Evolutionary conservation across 768 basidiomycete genomes (phyloP).

Genomic region (Panaeolus cyanescens): DNA sequence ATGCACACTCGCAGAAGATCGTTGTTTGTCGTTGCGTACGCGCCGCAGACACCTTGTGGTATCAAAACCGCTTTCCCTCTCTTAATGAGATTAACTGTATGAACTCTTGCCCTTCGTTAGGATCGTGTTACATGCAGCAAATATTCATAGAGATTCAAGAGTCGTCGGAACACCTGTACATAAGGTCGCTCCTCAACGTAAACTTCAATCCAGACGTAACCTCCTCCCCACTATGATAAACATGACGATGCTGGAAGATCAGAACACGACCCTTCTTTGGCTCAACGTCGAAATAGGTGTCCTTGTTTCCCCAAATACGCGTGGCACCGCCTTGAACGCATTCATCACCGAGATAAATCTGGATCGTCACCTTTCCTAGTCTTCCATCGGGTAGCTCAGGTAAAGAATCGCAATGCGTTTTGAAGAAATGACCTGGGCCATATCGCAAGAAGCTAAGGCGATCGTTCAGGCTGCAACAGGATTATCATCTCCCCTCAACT

Average conservation of each 20-base stretch:
- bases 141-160: not conserved
- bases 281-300: slow-evolving; percentile 38
- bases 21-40: too few relatives aligned
- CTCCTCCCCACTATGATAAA: slow-evolving; percentile 45
- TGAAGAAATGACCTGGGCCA: slow-evolving; percentile 44
- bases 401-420: slow-evolving; percentile 39
- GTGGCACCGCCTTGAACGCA: slow-evolving; percentile 42
- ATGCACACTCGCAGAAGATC: too few relatives aligned
- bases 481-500: not conserved
- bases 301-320: slow-evolving; percentile 32
- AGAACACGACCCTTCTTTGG: slow-evolving; percentile 44
- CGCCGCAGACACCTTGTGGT: too few relatives aligned
- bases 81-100: too few relatives aligned
- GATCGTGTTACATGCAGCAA: too few relatives aligned
- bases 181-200: slow-evolving; percentile 41
- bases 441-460: slow-evolving; percentile 47
- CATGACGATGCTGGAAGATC: slow-evolving; percentile 43
- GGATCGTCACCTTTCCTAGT: slow-evolving; percentile 41
- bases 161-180: slow-evolving; percentile 26
- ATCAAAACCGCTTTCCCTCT: too few relatives aligned
- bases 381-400: slow-evolving; percentile 37
- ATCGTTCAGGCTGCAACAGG: slow-evolving; percentile 36
- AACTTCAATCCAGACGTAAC: slow-evolving; percentile 42
- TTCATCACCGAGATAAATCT: slow-evolving; percentile 45
- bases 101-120: too few relatives aligned